Evolutionary conservation across 75 land plant species (phyloP).

Genomic region (Selaginella tamariscina): DNA sequence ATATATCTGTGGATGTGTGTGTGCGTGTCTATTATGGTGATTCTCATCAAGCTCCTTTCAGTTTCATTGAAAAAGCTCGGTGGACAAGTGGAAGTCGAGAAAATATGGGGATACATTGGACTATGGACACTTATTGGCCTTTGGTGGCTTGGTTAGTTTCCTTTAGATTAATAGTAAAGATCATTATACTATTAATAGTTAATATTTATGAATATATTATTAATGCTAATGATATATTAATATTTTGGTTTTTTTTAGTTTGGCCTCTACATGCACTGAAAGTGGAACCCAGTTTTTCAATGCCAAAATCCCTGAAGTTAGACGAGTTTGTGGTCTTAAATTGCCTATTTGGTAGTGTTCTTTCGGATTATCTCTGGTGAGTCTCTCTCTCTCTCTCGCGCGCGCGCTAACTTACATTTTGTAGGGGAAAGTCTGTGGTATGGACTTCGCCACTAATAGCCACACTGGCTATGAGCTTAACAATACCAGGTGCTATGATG

Average conservation of each 20-base stretch:
- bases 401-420: background rate
- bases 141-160: slow-evolving; percentile 87
- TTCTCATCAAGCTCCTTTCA: too few species aligned
- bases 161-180: too few species aligned
- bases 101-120: slow-evolving; percentile 89
- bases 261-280: slow-evolving; percentile 76
- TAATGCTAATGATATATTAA: too few species aligned
- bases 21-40: too few species aligned
- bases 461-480: slow-evolving; percentile 91
- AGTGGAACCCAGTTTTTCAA: slow-evolving; percentile 71
- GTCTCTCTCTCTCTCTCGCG: slow-evolving; percentile 2
- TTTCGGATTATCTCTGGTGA: slow-evolving; percentile 95
- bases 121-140: slow-evolving; percentile 67
- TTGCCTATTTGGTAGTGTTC: slow-evolving; percentile 87
- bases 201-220: too few species aligned
- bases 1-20: too few species aligned
- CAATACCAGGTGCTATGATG: slow-evolving; percentile 92
- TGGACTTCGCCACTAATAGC: slow-evolving; percentile 98
- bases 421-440: slow-evolving; percentile 87
- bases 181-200: too few species aligned
- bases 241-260: slow-evolving; percentile 32
- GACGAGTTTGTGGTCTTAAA: slow-evolving; percentile 87
- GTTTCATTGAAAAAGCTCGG: slow-evolving; percentile 76
- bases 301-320: slow-evolving; percentile 65
- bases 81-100: slow-evolving; percentile 81